A percentile compares a stretch with the other conserved stretches of the same genome.
These are phyloP conservation scores for Tephrocybe sp. DNA, from an alignment of 768 basidiomycete genomes.

Conservation along the genomic window DNA sequence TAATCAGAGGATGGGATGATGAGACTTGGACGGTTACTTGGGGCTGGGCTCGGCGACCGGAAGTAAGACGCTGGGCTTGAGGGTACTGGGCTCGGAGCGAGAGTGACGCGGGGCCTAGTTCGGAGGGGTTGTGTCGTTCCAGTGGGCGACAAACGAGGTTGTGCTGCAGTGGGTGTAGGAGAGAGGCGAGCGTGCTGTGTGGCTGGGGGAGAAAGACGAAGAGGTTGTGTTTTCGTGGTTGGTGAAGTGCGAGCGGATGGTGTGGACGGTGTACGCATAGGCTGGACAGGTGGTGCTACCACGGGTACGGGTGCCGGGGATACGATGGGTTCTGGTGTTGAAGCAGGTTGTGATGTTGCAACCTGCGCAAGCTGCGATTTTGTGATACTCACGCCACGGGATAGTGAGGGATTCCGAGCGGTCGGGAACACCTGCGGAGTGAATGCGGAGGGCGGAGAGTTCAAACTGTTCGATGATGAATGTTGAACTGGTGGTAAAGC, in stretches of 20 bases:
- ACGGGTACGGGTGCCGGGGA: not conserved
- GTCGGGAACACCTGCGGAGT: slow-evolving; percentile 11
- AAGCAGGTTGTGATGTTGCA: slow-evolving; percentile 4
- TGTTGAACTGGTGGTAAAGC: slow-evolving; percentile 14
- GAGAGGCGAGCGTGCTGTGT: slow-evolving; percentile 8
- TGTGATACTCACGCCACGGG: slow-evolving; percentile 10
- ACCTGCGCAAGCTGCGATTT: slow-evolving; percentile 3
- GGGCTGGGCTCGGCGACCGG: slow-evolving; percentile 5
- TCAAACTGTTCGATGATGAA: slow-evolving; percentile 6
- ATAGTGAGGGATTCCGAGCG: slow-evolving; percentile 15
- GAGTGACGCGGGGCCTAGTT: slow-evolving; percentile 13
- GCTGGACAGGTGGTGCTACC: not conserved
- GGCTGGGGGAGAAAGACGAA: not conserved
- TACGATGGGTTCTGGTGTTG: not conserved
- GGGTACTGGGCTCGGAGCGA: slow-evolving; percentile 1
- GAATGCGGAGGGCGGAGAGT: slow-evolving; percentile 9
- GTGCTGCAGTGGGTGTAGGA: slow-evolving; percentile 10
- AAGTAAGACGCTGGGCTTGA: slow-evolving; percentile 2
- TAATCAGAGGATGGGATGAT: slow-evolving; percentile 29
- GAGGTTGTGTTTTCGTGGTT: not conserved
- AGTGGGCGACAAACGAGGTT: slow-evolving; percentile 5
- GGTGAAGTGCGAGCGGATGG: not conserved
- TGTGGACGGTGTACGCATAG: slow-evolving; percentile 1
- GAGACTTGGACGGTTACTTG: not conserved
- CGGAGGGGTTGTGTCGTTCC: slow-evolving; percentile 3